These are phyloP conservation scores for Turritis glabra DNA, from an alignment of 345 rosid genomes.

Conservation along the genomic window DNA sequence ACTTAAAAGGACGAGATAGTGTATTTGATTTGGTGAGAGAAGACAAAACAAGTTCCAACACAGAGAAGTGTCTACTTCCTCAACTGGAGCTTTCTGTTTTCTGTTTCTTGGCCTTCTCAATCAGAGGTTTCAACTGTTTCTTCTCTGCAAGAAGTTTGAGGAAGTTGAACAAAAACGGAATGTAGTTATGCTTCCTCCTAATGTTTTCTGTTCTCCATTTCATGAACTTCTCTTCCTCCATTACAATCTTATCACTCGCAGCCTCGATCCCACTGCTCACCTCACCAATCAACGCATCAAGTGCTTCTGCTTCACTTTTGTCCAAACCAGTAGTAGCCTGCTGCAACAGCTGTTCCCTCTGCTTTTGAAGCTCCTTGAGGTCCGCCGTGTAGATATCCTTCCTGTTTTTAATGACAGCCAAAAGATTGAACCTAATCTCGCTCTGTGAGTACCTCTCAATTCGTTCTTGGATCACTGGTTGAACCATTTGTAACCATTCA, in stretches of 20 bases:
- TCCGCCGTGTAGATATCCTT: conserved; percentile 81
- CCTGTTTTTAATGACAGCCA: conserved; percentile 91
- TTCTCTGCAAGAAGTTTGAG: conserved; percentile 97
- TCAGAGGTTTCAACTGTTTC: conserved; percentile 97
- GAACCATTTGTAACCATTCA: conserved; percentile 90
- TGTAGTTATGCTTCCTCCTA: conserved; percentile 94
- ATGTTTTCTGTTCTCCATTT: conserved; percentile 96
- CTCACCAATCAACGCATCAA: conserved; percentile 65
- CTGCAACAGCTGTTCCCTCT: conserved; percentile 77
- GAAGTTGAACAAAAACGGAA: conserved; percentile 92
- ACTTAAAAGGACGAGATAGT: background rate
- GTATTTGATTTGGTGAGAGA: background rate
- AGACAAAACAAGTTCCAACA: background rate
- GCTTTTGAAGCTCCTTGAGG: conserved; percentile 87
- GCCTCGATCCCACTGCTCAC: conserved; percentile 74
- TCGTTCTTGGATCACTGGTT: conserved; percentile 94
- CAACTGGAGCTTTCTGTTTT: conserved; percentile 61
- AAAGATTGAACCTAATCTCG: conserved; percentile 94
- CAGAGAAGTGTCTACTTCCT: conserved; percentile 14
- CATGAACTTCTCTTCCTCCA: conserved; percentile 95
- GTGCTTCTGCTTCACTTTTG: conserved; percentile 50
- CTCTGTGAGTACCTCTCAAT: conserved; percentile 88
- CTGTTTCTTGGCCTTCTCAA: conserved; percentile 98
- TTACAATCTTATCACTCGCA: conserved; percentile 78
- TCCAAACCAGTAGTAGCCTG: conserved; percentile 54